A percentile compares a stretch with the other conserved stretches of the same genome.
Conservation (phyloP, 495 filamentous ascomycete genomes). For the Podospora appendiculata region DNA sequence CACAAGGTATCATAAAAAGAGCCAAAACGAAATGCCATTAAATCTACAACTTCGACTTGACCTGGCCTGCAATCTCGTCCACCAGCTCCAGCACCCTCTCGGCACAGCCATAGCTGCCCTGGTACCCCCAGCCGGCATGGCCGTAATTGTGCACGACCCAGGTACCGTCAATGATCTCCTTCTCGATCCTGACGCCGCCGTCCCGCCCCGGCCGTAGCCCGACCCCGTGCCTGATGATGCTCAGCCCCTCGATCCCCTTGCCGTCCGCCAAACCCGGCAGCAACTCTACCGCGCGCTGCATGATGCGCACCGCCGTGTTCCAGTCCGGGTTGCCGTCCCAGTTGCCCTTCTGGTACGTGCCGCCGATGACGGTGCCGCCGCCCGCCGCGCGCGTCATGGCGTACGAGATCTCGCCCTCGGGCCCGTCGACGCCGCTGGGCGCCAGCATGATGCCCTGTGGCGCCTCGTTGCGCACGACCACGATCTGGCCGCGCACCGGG, state of each 20-base stretch:
- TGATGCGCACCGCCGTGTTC: conserved; percentile 76
- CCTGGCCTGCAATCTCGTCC: conserved; percentile 37
- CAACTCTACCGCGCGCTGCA: conserved; percentile 70
- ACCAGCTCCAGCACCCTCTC: conserved; percentile 62
- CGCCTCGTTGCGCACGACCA: conserved; percentile 78
- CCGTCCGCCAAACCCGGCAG: conserved; percentile 69
- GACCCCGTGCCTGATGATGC: conserved; percentile 83
- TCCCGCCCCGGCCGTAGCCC: conserved; percentile 73
- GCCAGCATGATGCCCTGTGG: conserved; percentile 57
- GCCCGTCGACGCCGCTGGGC: conserved; percentile 76
- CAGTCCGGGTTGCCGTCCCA: conserved; percentile 81
- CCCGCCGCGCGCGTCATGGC: conserved; percentile 85
- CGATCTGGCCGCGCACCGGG: conserved; percentile 80
- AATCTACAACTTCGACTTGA: conserved; percentile 7
- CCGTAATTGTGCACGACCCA: conserved; percentile 94
- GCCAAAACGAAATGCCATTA: conserved; percentile 12
- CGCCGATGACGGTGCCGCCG: conserved; percentile 73
- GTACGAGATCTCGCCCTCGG: conserved; percentile 67
- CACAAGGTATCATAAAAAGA: neutral
- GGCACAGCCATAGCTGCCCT: conserved; percentile 80
- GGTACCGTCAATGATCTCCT: conserved; percentile 60
- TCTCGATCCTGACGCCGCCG: conserved; percentile 75
- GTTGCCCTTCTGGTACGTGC: conserved; percentile 72
- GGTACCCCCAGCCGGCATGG: conserved; percentile 89
- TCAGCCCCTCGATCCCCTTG: conserved; percentile 68